These are phyloP conservation scores for Rhipidocladum racemiflorum DNA, from an alignment of 176 grass and related monocot species.

Conservation along the genomic window DNA sequence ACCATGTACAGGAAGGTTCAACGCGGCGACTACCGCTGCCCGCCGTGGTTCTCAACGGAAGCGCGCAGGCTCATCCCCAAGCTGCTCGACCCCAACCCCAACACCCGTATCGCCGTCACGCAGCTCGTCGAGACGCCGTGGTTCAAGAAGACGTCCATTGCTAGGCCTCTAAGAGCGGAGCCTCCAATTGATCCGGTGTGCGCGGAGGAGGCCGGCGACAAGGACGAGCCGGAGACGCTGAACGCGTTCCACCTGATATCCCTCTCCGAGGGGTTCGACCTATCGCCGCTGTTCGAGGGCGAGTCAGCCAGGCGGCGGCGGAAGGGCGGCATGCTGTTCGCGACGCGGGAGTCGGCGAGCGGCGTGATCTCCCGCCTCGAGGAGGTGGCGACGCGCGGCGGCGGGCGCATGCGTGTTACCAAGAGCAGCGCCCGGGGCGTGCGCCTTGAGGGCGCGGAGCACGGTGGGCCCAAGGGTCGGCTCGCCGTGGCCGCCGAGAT, in stretches of 20 bases:
- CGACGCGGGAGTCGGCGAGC: slow-evolving; percentile 62
- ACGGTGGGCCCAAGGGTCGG: slow-evolving; percentile 67
- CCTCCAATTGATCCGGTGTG: slow-evolving; percentile 36
- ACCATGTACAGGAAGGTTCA: slow-evolving; percentile 79
- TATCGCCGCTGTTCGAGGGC: slow-evolving; percentile 83
- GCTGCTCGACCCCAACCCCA: slow-evolving; percentile 79
- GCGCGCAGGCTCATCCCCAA: slow-evolving; percentile 54
- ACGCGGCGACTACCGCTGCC: slow-evolving; percentile 77
- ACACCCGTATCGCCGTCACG: slow-evolving; percentile 66
- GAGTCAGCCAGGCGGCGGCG: slow-evolving; percentile 11
- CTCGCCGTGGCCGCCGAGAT: slow-evolving; percentile 79
- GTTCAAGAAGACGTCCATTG: slow-evolving; percentile 59
- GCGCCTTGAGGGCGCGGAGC: slow-evolving; percentile 73
- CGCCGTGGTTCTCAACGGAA: slow-evolving; percentile 81
- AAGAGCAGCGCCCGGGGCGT: slow-evolving; percentile 69
- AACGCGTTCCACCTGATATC: slow-evolving; percentile 97
- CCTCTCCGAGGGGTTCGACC: slow-evolving; percentile 78
- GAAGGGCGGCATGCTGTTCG: slow-evolving; percentile 59
- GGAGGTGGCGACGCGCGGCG: slow-evolving; percentile 61
- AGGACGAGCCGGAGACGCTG: slow-evolving; percentile 41
- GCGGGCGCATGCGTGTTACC: slow-evolving; percentile 62
- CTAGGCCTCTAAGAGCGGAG: slow-evolving; percentile 20
- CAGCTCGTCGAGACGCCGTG: slow-evolving; percentile 80
- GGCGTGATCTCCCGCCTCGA: slow-evolving; percentile 69
- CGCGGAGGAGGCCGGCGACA: slow-evolving; percentile 24